Evolutionary conservation across 208 protist genomes (phyloP).

Genomic region (Entamoeba dispar): DNA sequence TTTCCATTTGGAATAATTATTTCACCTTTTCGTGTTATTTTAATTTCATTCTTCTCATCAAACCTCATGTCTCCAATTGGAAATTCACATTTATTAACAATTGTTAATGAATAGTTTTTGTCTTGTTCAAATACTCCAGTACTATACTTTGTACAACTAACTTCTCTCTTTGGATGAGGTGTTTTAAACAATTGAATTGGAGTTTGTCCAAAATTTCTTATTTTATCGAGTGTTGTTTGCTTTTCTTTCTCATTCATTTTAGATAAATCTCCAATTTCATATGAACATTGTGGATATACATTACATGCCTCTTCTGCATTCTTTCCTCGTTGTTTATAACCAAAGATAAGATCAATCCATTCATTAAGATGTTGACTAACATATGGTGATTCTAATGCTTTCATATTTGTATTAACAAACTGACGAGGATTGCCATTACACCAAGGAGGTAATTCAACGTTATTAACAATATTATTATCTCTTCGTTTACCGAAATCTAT

Average conservation of each 20-base stretch:
- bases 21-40: not conserved
- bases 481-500: constrained; percentile 33
- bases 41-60: not conserved
- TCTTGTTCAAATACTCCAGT: too few species aligned
- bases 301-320: not conserved
- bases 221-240: not conserved
- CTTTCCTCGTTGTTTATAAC: constrained; percentile 62
- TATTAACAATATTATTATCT: constrained; percentile 28
- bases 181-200: not conserved
- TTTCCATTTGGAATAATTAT: not conserved
- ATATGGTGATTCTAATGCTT: constrained; percentile 66
- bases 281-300: not conserved
- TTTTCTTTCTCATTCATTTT: not conserved
- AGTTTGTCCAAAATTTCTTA: not conserved
- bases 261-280: not conserved
- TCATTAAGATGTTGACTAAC: constrained; percentile 66
- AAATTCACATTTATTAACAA: not conserved
- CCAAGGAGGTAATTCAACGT: constrained; percentile 65
- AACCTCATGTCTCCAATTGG: not conserved
- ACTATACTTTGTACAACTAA: not conserved
- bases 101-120: not conserved
- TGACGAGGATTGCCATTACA: constrained; percentile 47
- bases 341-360: constrained; percentile 94
- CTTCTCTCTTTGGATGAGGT: not conserved
- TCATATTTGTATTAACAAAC: constrained; percentile 56